Conservation (phyloP, 306 rosid genomes). For the Medicago lupulina region DNA sequence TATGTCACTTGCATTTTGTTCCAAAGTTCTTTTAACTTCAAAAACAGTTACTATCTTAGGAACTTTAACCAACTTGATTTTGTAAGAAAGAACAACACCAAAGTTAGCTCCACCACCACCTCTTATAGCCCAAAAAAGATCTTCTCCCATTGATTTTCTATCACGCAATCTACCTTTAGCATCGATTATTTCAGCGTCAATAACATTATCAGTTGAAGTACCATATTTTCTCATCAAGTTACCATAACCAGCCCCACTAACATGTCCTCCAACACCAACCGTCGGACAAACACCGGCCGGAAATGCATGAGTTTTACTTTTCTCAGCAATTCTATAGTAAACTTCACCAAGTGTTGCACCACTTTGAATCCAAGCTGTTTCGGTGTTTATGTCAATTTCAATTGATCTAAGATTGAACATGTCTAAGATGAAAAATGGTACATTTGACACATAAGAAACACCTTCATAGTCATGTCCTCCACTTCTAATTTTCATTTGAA, state of each 20-base stretch:
- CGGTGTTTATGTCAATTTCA: constrained; percentile 34
- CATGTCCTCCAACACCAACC: constrained; percentile 64
- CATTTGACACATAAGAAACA: constrained; percentile 49
- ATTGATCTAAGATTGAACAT: constrained; percentile 65
- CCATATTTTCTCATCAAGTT: constrained; percentile 67
- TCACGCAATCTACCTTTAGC: constrained; percentile 55
- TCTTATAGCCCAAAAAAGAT: constrained; percentile 63
- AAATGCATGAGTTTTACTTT: constrained; percentile 52
- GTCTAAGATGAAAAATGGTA: constrained; percentile 59
- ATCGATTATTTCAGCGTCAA: constrained; percentile 56
- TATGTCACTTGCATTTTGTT: constrained; percentile 47
- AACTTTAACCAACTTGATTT: constrained; percentile 50
- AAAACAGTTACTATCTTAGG: constrained; percentile 63
- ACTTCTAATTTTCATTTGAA: constrained; percentile 61
- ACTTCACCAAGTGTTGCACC: constrained; percentile 68
- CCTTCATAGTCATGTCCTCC: constrained; percentile 75
- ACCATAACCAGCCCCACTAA: constrained; percentile 65
- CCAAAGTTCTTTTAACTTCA: constrained; percentile 47
- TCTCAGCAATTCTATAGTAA: constrained; percentile 52
- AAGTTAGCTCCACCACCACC: constrained; percentile 68
- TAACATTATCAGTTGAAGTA: constrained; percentile 53
- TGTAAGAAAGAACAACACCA: constrained; percentile 58
- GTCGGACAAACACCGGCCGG: constrained; percentile 67
- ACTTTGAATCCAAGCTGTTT: constrained; percentile 54
- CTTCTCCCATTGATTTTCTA: constrained; percentile 61